Percentiles rank a stretch among this genome's conserved stretches.
phyloP scores from a whole-genome alignment of 768 basidiomycete species.

The Psilocybe tampanensis region DNA sequence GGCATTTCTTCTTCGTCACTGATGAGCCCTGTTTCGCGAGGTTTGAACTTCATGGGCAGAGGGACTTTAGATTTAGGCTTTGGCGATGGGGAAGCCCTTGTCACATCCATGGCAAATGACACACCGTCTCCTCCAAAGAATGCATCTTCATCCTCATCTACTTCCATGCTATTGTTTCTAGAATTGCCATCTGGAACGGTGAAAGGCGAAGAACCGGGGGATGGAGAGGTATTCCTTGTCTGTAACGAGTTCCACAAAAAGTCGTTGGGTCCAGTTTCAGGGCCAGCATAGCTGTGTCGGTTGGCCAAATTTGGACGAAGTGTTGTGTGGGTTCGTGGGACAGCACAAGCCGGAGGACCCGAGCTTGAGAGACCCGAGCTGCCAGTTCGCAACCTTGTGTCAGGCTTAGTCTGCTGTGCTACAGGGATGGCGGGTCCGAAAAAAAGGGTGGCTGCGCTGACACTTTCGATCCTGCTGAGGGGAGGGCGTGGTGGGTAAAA shows the following conservation, averaged over 20 bases:
- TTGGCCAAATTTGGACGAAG: constrained; percentile 38
- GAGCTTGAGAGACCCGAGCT: constrained; percentile 12
- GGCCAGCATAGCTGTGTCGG: constrained; percentile 70
- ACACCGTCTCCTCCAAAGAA: constrained; percentile 50
- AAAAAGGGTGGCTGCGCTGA: constrained; percentile 63
- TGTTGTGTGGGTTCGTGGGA: constrained; percentile 17
- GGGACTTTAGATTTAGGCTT: constrained; percentile 46
- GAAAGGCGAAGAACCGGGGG: constrained; percentile 54
- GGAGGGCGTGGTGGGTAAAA: constrained; percentile 35
- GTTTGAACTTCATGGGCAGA: constrained; percentile 69
- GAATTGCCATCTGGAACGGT: constrained; percentile 21
- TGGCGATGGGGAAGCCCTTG: constrained; percentile 60
- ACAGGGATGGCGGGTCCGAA: constrained; percentile 60
- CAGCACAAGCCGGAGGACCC: constrained; percentile 28
- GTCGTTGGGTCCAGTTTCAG: constrained; percentile 30
- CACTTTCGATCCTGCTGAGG: constrained; percentile 56
- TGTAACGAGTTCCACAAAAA: constrained; percentile 45
- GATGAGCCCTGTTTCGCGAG: constrained; percentile 67
- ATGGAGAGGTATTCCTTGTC: constrained; percentile 38
- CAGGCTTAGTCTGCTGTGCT: constrained; percentile 16
- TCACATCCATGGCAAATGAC: constrained; percentile 61
- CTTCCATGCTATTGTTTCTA: constrained; percentile 35
- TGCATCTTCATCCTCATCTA: constrained; percentile 52
- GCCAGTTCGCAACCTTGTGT: constrained; percentile 17
- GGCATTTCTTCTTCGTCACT: constrained; percentile 58